A percentile compares a stretch with the other conserved stretches of the same genome.
Conservation (phyloP, 345 rosid genomes). For the Citrus cavaleriei region DNA sequence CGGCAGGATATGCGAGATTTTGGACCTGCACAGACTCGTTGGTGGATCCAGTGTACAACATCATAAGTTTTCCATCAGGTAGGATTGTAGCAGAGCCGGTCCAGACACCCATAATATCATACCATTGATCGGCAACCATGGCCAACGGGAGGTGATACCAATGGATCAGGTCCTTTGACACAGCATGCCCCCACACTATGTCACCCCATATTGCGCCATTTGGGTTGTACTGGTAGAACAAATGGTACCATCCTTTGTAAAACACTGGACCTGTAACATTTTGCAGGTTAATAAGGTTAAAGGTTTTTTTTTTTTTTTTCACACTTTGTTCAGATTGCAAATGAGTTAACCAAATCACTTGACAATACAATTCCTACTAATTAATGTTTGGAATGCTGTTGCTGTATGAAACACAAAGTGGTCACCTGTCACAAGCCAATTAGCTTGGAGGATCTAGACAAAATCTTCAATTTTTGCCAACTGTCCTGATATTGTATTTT, state of each 20-base stretch:
- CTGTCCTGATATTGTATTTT: background rate
- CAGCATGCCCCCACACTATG: conserved; percentile 97
- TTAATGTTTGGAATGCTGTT: background rate
- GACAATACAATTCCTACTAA: too few species aligned
- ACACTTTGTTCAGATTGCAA: background rate
- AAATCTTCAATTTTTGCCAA: background rate
- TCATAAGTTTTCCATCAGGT: conserved; percentile 66
- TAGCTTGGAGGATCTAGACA: background rate
- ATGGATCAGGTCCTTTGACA: conserved; percentile 69
- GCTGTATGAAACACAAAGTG: background rate
- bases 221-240: conserved; percentile 94
- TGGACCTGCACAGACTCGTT: conserved; percentile 70
- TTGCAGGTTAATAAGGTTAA: background rate
- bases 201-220: conserved; percentile 84
- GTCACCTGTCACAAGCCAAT: background rate
- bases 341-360: too few species aligned
- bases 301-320: background rate
- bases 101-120: conserved; percentile 81
- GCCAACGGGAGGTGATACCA: conserved; percentile 92
- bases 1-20: conserved; percentile 83
- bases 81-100: conserved; percentile 91
- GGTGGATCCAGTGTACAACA: conserved; percentile 89
- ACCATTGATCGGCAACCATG: conserved; percentile 84
- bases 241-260: conserved; percentile 94
- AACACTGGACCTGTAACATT: conserved; percentile 64